A percentile compares a stretch with the other conserved stretches of the same genome.
Evolutionary conservation across 805 yeast species (phyloP).

Genomic region (Blastobotrys chiropterorum): DNA sequence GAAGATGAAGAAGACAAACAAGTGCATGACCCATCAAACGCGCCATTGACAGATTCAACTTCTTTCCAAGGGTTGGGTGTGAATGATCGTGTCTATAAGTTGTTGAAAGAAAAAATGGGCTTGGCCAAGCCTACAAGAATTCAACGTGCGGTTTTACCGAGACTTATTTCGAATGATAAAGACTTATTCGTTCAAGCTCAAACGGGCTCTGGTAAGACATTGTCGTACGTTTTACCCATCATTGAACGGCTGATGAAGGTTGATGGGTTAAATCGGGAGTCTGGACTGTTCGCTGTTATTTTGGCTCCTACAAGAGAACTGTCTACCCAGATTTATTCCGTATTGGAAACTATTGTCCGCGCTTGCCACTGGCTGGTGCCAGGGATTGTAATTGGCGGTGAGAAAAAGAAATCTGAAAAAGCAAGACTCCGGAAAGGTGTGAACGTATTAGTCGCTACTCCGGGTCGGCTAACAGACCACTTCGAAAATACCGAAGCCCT

Average conservation of each 20-base stretch:
- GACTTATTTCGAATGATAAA: slow-evolving; percentile 37
- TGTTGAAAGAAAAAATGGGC: slow-evolving; percentile 50
- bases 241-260: slow-evolving; percentile 62
- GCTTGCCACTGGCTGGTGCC: slow-evolving; percentile 89
- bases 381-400: slow-evolving; percentile 96
- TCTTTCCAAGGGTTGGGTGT: slow-evolving; percentile 70
- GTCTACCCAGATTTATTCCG: slow-evolving; percentile 83
- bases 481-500: slow-evolving; percentile 79
- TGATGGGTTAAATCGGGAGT: slow-evolving; percentile 43
- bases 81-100: slow-evolving; percentile 44
- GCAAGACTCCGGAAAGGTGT: slow-evolving; percentile 94
- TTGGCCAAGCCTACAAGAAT: slow-evolving; percentile 67
- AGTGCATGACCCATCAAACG: slow-evolving; percentile 63
- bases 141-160: slow-evolving; percentile 76
- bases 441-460: slow-evolving; percentile 93
- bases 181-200: slow-evolving; percentile 93
- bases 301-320: slow-evolving; percentile 93
- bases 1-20: slow-evolving; percentile 35
- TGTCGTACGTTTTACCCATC: slow-evolving; percentile 82
- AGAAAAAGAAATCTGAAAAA: slow-evolving; percentile 93
- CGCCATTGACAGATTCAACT: slow-evolving; percentile 67
- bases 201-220: slow-evolving; percentile 97
- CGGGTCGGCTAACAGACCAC: slow-evolving; percentile 94
- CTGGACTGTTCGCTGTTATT: slow-evolving; percentile 85
- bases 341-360: slow-evolving; percentile 57